phyloP scores from a whole-genome alignment of 2,329 filamentous ascomycete genomes.

The Trichoderma pleuroti region DNA sequence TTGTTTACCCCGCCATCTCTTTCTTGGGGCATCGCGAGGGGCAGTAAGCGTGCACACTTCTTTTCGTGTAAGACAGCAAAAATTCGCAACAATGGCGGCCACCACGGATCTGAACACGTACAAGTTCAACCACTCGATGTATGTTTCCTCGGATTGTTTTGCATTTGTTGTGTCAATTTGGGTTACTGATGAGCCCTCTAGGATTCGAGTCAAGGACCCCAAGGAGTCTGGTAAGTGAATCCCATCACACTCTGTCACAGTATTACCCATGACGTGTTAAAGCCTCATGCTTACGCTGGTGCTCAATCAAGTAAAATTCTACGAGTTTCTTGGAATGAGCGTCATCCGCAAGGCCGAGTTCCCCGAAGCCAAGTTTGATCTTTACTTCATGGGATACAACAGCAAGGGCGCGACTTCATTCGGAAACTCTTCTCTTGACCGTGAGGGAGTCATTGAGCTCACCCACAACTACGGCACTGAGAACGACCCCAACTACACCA shows the following conservation, averaged over 20 bases:
- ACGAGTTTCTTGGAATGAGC: slow-evolving; percentile 86
- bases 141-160: slow-evolving; percentile 25
- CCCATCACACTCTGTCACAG: background rate
- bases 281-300: background rate
- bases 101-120: slow-evolving; percentile 74
- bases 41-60: background rate
- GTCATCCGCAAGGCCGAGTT: slow-evolving; percentile 76
- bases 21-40: background rate
- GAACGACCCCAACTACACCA: slow-evolving; percentile 71
- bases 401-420: slow-evolving; percentile 68
- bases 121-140: slow-evolving; percentile 88
- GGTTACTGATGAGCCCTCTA: slow-evolving; percentile 36
- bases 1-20: slow-evolving; percentile 13
- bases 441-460: slow-evolving; percentile 86
- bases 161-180: background rate
- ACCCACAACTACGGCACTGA: slow-evolving; percentile 86
- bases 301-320: slow-evolving; percentile 69
- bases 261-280: background rate
- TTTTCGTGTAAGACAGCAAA: slow-evolving; percentile 16
- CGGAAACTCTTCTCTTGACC: slow-evolving; percentile 70
- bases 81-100: slow-evolving; percentile 56
- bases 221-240: slow-evolving; percentile 62
- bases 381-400: slow-evolving; percentile 94
- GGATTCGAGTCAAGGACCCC: slow-evolving; percentile 93
- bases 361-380: slow-evolving; percentile 86